These are phyloP conservation scores for Rhamnella rubrinervis DNA, from an alignment of 331 rosid species.

Conservation along the genomic window DNA sequence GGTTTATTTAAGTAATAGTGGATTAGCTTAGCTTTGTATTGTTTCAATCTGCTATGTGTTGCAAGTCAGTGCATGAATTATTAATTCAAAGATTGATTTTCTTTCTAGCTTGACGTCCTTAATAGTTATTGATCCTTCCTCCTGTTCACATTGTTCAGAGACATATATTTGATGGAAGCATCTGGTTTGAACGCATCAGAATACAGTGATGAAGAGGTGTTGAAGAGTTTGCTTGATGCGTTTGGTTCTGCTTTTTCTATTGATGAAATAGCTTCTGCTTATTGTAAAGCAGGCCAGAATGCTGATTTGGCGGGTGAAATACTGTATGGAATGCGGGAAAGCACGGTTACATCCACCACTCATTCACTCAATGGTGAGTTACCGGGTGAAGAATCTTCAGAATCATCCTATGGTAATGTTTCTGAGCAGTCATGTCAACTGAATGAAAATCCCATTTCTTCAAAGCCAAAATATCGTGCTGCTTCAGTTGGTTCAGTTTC, in stretches of 20 bases:
- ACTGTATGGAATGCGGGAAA: slow-evolving; percentile 47
- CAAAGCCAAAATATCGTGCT: slow-evolving; percentile 43
- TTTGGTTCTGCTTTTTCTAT: slow-evolving; percentile 63
- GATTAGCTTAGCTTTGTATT: no score
- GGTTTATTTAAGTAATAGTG: no score
- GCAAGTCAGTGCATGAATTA: no score
- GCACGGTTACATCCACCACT: slow-evolving; percentile 28
- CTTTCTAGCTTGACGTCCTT: no score
- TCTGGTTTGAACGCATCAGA: slow-evolving; percentile 31
- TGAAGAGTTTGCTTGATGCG: slow-evolving; percentile 61
- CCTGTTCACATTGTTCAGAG: neutral
- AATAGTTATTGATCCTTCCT: no score
- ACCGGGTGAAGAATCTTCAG: slow-evolving; percentile 15
- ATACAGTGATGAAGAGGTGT: slow-evolving; percentile 49
- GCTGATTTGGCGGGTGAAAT: slow-evolving; percentile 63
- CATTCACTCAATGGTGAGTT: slow-evolving; percentile 27
- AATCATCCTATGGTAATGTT: slow-evolving; percentile 30
- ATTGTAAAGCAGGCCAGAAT: slow-evolving; percentile 57
- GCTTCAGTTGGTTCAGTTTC: slow-evolving; percentile 72
- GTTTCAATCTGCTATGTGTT: no score
- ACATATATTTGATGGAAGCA: slow-evolving; percentile 47
- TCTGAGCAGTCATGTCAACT: slow-evolving; percentile 32
- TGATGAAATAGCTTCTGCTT: slow-evolving; percentile 78
- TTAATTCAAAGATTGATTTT: no score
- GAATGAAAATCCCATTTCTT: slow-evolving; percentile 24